phyloP scores from a whole-genome alignment of 495 filamentous ascomycete genomes.

The Parachaetomium inaequale region DNA sequence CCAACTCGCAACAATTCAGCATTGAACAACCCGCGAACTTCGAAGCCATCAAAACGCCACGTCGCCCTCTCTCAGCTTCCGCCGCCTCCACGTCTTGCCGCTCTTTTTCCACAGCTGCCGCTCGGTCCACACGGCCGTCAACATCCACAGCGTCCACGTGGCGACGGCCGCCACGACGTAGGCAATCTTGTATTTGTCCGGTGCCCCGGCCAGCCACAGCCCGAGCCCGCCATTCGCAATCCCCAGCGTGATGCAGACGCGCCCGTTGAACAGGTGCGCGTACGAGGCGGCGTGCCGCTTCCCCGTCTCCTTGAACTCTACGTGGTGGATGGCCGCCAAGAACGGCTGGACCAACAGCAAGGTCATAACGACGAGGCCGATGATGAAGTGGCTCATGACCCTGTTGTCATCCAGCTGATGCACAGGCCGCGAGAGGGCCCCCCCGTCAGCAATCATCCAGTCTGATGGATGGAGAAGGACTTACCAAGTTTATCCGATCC shows the following conservation, averaged over 20 bases:
- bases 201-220: conserved; percentile 44
- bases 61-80: conserved; percentile 6
- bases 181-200: conserved; percentile 28
- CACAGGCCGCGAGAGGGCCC: no score
- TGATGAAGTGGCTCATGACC: conserved; percentile 44
- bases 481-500: not conserved
- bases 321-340: conserved; percentile 62
- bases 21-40: no score
- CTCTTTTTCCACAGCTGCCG: conserved; percentile 15
- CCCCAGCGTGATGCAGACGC: conserved; percentile 56
- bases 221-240: conserved; percentile 69
- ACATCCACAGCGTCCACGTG: conserved; percentile 37
- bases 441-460: not conserved
- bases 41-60: conserved; percentile 1
- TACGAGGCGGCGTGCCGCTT: conserved; percentile 52
- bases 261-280: conserved; percentile 64
- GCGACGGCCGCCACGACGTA: conserved; percentile 36
- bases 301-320: conserved; percentile 44
- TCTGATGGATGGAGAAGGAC: not conserved
- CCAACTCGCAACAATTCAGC: no score
- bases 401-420: conserved; percentile 26
- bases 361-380: conserved; percentile 58
- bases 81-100: not conserved
- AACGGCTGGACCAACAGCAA: conserved; percentile 57
- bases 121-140: conserved; percentile 26